phyloP scores from a whole-genome alignment of 139 green algal genomes.

The Picochlorum sp. region DNA sequence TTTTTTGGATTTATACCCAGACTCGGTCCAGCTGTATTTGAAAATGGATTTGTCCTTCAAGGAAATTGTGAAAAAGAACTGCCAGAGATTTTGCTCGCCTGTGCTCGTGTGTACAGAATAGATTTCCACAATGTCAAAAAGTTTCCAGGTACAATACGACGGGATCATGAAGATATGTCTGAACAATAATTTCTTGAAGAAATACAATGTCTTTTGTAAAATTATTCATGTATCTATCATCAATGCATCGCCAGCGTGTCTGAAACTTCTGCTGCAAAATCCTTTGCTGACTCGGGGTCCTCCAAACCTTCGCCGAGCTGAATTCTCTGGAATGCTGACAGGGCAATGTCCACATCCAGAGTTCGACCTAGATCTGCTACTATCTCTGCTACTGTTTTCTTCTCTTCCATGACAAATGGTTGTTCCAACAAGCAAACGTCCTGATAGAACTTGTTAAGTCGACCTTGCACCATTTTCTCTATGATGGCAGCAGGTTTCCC shows the following conservation, averaged over 20 bases:
- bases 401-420: conserved; percentile 67
- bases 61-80: conserved; percentile 73
- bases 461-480: conserved; percentile 72
- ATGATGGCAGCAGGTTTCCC: conserved; percentile 72
- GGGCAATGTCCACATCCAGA: not conserved
- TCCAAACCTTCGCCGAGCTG: conserved; percentile 59
- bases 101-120: conserved; percentile 40
- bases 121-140: conserved; percentile 29
- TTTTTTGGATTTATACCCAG: conserved; percentile 27
- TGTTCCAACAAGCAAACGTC: conserved; percentile 72
- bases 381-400: conserved; percentile 28
- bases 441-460: conserved; percentile 61
- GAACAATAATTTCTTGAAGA: too few relatives aligned
- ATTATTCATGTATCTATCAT: not conserved
- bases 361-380: not conserved
- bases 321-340: conserved; percentile 32
- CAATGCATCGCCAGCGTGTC: conserved; percentile 16
- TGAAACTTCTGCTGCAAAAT: conserved; percentile 62
- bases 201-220: too few relatives aligned
- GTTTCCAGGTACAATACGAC: conserved; percentile 14
- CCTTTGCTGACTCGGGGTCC: conserved; percentile 23
- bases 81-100: conserved; percentile 65
- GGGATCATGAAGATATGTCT: not conserved
- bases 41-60: conserved; percentile 73
- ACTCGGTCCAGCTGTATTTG: conserved; percentile 55